Conservation (phyloP, 768 basidiomycete species). For the Pleurotus ostreatus region DNA sequence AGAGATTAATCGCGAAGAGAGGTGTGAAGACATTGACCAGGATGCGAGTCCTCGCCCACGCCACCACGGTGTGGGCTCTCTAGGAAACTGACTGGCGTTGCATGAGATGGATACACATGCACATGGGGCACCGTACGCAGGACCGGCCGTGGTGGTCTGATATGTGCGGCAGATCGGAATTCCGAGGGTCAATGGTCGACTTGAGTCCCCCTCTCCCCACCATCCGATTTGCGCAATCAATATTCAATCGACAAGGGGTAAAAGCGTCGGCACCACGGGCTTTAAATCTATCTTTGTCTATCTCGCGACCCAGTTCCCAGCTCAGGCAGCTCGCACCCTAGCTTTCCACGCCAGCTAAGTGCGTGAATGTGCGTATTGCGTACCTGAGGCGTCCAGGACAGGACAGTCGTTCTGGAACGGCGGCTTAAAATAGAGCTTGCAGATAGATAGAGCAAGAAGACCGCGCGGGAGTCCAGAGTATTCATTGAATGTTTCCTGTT, state of each 20-base stretch:
- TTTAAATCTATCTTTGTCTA: constrained; percentile 7
- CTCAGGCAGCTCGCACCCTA: background rate
- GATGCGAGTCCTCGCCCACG: no score
- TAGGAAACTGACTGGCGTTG: no score
- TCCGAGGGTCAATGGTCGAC: background rate
- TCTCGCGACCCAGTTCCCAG: background rate
- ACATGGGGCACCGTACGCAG: no score
- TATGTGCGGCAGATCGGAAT: background rate
- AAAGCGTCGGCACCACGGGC: background rate
- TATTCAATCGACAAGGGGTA: background rate
- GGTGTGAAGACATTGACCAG: no score
- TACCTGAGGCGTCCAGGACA: background rate
- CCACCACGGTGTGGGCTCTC: no score
- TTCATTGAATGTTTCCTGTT: background rate
- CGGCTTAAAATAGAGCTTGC: no score
- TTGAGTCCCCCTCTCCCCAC: background rate
- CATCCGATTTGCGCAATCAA: background rate
- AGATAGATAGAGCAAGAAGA: background rate
- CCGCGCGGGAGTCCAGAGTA: background rate
- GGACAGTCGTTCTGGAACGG: background rate
- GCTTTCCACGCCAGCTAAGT: no score
- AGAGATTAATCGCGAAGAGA: no score
- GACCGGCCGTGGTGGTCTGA: no score
- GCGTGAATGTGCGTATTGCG: background rate
- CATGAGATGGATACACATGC: no score